Percentiles rank a stretch among this genome's conserved stretches.
phyloP scores from a whole-genome alignment of 2,329 filamentous ascomycete species.

The Penicillium sp. region DNA sequence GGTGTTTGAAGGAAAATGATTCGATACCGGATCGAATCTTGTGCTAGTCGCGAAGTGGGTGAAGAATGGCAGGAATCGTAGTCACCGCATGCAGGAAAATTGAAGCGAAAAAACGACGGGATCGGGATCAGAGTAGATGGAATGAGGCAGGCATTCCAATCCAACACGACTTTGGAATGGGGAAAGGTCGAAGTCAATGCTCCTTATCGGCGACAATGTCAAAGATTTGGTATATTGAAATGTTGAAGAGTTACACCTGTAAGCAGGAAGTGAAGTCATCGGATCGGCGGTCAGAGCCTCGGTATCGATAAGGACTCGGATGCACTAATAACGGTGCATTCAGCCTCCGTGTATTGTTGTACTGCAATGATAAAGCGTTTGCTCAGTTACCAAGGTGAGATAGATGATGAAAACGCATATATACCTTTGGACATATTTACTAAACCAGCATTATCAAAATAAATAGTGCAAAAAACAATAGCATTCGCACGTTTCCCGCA shows the following conservation, averaged over 20 bases:
- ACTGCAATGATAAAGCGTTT: background rate
- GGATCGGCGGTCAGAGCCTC: conserved; percentile 7
- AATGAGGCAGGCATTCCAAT: background rate
- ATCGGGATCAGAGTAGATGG: background rate
- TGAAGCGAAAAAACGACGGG: background rate
- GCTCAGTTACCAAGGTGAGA: no score
- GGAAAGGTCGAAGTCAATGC: background rate
- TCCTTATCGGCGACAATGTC: background rate
- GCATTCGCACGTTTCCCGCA: background rate
- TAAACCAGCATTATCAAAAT: background rate
- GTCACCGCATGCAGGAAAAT: conserved; percentile 10
- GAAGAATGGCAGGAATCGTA: background rate
- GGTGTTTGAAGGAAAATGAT: background rate
- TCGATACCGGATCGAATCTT: conserved; percentile 12
- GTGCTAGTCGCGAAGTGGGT: conserved; percentile 1
- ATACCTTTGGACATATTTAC: background rate
- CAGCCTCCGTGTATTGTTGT: background rate
- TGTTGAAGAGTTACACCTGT: background rate
- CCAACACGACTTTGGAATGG: no score
- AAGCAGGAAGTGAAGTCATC: conserved; percentile 15
- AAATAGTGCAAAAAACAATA: background rate
- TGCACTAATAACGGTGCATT: background rate
- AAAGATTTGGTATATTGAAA: background rate
- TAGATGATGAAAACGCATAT: background rate
- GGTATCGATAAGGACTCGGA: conserved; percentile 9